A percentile compares a stretch with the other conserved stretches of the same genome.
These are phyloP conservation scores for Paraconiothyrium brasiliense DNA, from an alignment of 2,329 filamentous ascomycete species.

Conservation along the genomic window DNA sequence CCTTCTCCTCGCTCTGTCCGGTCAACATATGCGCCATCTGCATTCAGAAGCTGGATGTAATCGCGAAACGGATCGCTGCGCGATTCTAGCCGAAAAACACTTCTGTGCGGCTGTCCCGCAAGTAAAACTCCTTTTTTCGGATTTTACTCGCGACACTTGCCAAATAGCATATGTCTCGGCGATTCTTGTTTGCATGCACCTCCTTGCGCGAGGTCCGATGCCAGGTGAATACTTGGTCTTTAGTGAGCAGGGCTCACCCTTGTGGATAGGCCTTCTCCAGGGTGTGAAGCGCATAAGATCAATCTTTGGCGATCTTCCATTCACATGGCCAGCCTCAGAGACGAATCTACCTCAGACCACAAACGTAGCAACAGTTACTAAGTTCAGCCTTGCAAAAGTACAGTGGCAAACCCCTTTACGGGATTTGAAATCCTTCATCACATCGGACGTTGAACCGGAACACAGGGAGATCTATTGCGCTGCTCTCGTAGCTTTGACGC, in stretches of 20 bases:
- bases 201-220: neutral
- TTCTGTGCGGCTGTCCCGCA: too few species aligned
- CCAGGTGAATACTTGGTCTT: conserved; percentile 1
- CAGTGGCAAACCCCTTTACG: neutral
- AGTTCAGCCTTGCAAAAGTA: neutral
- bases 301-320: neutral
- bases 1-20: too few species aligned
- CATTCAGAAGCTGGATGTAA: too few species aligned
- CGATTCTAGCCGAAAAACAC: too few species aligned
- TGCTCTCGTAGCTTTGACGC: neutral
- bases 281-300: neutral
- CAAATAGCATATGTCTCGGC: neutral
- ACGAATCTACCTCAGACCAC: neutral
- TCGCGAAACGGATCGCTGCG: too few species aligned
- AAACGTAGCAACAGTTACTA: neutral
- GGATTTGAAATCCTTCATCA: neutral
- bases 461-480: neutral
- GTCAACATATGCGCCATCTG: too few species aligned
- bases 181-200: neutral
- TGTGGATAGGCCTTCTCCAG: neutral
- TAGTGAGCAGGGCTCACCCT: neutral
- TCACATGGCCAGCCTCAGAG: neutral
- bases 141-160: too few species aligned
- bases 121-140: too few species aligned
- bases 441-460: neutral